A percentile compares a stretch with the other conserved stretches of the same genome.
phyloP scores from a whole-genome alignment of 1,139 yeast species.

The Wickerhamomyces sp. region DNA sequence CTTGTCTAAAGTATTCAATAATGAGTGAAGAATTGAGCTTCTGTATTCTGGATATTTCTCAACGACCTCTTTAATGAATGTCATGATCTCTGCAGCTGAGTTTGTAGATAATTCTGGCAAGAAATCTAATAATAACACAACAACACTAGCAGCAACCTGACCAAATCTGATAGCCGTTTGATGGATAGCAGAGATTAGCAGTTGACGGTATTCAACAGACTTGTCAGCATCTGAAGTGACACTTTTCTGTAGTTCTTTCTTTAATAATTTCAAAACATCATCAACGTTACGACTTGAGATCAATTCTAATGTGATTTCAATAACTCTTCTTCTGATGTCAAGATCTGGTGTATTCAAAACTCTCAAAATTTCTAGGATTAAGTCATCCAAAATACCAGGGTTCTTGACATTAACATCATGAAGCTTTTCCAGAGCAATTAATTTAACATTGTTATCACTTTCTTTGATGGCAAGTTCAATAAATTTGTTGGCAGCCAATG shows the following conservation, averaged over 20 bases:
- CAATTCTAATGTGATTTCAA: slow-evolving; percentile 75
- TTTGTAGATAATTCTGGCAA: slow-evolving; percentile 77
- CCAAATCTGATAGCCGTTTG: slow-evolving; percentile 83
- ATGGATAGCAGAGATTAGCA: slow-evolving; percentile 84
- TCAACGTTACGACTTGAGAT: slow-evolving; percentile 88
- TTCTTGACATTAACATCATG: slow-evolving; percentile 66
- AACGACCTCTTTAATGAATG: slow-evolving; percentile 89
- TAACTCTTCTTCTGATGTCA: slow-evolving; percentile 85
- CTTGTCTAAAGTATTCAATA: slow-evolving; percentile 57
- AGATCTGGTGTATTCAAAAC: slow-evolving; percentile 83
- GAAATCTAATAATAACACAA: slow-evolving; percentile 81
- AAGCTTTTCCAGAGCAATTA: slow-evolving; percentile 85
- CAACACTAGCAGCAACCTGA: slow-evolving; percentile 89
- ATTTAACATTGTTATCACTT: slow-evolving; percentile 88
- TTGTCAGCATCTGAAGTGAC: slow-evolving; percentile 69
- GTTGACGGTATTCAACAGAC: slow-evolving; percentile 80
- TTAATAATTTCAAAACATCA: slow-evolving; percentile 85
- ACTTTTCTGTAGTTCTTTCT: slow-evolving; percentile 83
- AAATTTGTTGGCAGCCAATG: slow-evolving; percentile 77
- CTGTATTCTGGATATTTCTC: slow-evolving; percentile 87
- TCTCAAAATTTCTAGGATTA: slow-evolving; percentile 81
- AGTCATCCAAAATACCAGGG: slow-evolving; percentile 83
- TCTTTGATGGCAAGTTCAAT: slow-evolving; percentile 88
- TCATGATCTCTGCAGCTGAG: slow-evolving; percentile 86
- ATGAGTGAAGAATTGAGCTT: slow-evolving; percentile 56